Conservation (phyloP, 2,329 filamentous ascomycete genomes). For the Aureobasidium subglaciale region DNA sequence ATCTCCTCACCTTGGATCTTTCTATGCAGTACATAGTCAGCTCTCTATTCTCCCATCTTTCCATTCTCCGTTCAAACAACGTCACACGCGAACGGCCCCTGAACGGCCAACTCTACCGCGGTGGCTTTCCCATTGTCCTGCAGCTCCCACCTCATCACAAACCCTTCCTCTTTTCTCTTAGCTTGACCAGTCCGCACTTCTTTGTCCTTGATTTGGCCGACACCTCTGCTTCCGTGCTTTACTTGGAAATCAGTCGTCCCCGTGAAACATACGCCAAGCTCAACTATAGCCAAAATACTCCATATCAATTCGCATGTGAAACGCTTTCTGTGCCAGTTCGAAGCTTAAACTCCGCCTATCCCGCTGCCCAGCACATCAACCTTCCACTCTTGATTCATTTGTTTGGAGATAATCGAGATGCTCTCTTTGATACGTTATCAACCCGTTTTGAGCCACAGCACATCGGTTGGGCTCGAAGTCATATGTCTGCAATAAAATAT, state of each 20-base stretch:
- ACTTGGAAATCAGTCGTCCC: not conserved
- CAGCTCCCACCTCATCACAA: not conserved
- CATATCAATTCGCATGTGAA: not conserved
- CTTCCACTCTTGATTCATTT: not conserved
- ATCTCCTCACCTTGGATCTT: too few species aligned
- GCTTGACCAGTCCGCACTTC: not conserved
- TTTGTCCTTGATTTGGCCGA: not conserved
- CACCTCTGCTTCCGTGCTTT: not conserved
- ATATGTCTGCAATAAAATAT: not conserved
- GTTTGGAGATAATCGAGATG: not conserved
- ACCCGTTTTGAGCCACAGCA: too few species aligned
- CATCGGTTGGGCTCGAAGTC: too few species aligned
- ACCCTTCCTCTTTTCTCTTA: not conserved
- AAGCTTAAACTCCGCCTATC: constrained; percentile 10
- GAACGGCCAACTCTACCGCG: not conserved
- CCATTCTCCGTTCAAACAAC: not conserved
- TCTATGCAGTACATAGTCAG: not conserved
- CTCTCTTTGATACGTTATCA: too few species aligned
- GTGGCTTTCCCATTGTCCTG: constrained; percentile 3
- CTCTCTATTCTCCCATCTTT: not conserved
- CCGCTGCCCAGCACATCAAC: not conserved
- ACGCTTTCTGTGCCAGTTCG: not conserved
- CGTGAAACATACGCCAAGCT: not conserved
- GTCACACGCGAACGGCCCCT: constrained; percentile 11
- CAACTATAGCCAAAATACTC: not conserved